Evolutionary conservation across 192 early-diverging fungal species (phyloP).

Genomic region (Gamsiella multidivaricata): DNA sequence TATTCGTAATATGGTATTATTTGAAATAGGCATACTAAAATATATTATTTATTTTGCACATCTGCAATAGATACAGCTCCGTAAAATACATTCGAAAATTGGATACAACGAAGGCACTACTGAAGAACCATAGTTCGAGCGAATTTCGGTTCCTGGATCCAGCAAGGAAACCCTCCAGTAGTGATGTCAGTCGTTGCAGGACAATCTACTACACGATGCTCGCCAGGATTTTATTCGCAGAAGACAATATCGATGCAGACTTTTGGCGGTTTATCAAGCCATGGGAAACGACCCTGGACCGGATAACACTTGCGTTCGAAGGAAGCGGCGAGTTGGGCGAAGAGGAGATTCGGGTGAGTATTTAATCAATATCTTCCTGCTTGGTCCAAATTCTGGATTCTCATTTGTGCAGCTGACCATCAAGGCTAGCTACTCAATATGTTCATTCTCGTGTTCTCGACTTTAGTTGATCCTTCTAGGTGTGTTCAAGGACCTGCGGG

Average conservation of each 20-base stretch:
- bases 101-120: slow-evolving; percentile 73
- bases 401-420: background rate
- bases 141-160: slow-evolving; percentile 77
- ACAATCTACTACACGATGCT: slow-evolving; percentile 83
- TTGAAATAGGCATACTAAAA: too few species aligned
- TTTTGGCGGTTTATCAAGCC: slow-evolving; percentile 82
- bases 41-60: background rate
- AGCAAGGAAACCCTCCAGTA: slow-evolving; percentile 1
- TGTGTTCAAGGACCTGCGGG: slow-evolving; percentile 81
- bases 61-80: slow-evolving; percentile 68
- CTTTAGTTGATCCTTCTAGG: slow-evolving; percentile 61
- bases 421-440: too few species aligned
- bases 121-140: slow-evolving; percentile 76
- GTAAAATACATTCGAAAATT: slow-evolving; percentile 82
- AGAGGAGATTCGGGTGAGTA: slow-evolving; percentile 35
- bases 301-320: slow-evolving; percentile 55
- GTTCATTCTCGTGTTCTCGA: too few species aligned
- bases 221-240: slow-evolving; percentile 78
- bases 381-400: background rate
- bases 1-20: too few species aligned
- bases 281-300: slow-evolving; percentile 65
- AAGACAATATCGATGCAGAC: slow-evolving; percentile 66
- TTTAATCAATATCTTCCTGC: background rate
- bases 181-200: slow-evolving; percentile 56
- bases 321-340: slow-evolving; percentile 21